These are phyloP conservation scores for Coemansia sp. DNA, from an alignment of 192 early-diverging fungal genomes.

Conservation along the genomic window DNA sequence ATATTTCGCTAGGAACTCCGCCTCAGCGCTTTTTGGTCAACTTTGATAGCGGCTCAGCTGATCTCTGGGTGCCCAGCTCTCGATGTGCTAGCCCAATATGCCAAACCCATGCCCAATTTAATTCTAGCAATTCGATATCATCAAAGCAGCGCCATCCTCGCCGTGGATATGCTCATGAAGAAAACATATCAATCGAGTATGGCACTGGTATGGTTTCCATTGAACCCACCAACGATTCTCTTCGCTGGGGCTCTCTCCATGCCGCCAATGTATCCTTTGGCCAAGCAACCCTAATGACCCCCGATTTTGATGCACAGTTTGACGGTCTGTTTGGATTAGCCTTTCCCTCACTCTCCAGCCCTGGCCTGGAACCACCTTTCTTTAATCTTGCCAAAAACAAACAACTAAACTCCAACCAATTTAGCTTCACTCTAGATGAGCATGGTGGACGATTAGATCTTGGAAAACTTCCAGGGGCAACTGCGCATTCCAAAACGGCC, in stretches of 20 bases:
- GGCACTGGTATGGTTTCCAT: slow-evolving; percentile 49
- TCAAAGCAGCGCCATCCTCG: not conserved
- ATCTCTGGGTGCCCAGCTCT: slow-evolving; percentile 67
- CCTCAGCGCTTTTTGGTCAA: slow-evolving; percentile 65
- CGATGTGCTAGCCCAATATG: slow-evolving; percentile 33
- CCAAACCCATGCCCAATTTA: slow-evolving; percentile 22
- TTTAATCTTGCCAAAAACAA: slow-evolving; percentile 24
- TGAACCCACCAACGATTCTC: slow-evolving; percentile 27
- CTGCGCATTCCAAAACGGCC: not conserved
- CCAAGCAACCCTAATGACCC: slow-evolving; percentile 37
- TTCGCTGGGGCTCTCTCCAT: slow-evolving; percentile 34
- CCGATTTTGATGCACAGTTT: slow-evolving; percentile 48
- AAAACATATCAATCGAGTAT: slow-evolving; percentile 25
- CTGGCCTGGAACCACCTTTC: slow-evolving; percentile 40
- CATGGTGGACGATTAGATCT: slow-evolving; percentile 41
- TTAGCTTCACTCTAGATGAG: slow-evolving; percentile 41
- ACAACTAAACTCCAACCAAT: slow-evolving; percentile 44
- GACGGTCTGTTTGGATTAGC: slow-evolving; percentile 52
- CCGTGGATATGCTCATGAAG: not conserved
- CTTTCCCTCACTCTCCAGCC: slow-evolving; percentile 39
- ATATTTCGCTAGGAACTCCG: slow-evolving; percentile 62
- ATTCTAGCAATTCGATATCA: slow-evolving; percentile 9
- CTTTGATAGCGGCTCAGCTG: slow-evolving; percentile 68
- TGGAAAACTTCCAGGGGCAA: slow-evolving; percentile 13
- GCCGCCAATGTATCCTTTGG: slow-evolving; percentile 40